These are phyloP conservation scores for Globisporangium ultimum DNA, from an alignment of 352 stramenopile genomes.

Conservation along the genomic window DNA sequence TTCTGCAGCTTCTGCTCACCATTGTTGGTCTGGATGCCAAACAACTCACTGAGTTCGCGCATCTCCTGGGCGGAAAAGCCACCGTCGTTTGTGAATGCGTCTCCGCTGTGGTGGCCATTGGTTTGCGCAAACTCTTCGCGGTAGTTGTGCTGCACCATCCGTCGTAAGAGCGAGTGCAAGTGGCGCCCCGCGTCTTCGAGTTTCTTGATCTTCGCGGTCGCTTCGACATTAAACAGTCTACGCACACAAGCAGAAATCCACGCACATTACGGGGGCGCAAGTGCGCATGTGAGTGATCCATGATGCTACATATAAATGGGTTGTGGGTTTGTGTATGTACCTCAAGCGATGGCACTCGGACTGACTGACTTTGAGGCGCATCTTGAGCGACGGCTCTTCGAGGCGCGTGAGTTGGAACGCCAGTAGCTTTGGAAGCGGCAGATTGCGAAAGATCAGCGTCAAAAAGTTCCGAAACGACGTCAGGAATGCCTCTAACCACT, in stretches of 20 bases:
- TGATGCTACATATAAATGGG: no score
- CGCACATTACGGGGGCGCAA: background rate
- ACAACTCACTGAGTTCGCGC: conserved; percentile 46
- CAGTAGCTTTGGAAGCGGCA: conserved; percentile 73
- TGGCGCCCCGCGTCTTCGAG: conserved; percentile 60
- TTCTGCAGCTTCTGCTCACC: no score
- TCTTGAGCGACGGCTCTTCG: conserved; percentile 64
- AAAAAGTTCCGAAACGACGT: conserved; percentile 80
- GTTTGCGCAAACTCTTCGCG: conserved; percentile 48
- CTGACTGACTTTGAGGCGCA: conserved; percentile 66
- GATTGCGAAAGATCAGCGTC: conserved; percentile 66
- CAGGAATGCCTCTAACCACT: conserved; percentile 71
- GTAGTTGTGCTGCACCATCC: conserved; percentile 70
- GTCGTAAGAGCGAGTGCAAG: conserved; percentile 51
- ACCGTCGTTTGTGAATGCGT: conserved; percentile 14
- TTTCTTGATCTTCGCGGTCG: conserved; percentile 49
- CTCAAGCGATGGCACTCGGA: conserved; percentile 66
- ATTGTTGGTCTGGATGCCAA: conserved; percentile 27
- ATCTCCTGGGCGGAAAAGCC: conserved; percentile 45
- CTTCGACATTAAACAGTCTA: conserved; percentile 46
- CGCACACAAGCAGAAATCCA: background rate
- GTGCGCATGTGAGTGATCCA: background rate
- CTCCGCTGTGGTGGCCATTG: conserved; percentile 8
- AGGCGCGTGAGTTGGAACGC: conserved; percentile 68
- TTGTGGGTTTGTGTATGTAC: conserved; percentile 9